Evolutionary conservation across 2,329 filamentous ascomycete genomes (phyloP), one percentile per base, ranked within the genome.

Genomic region (Talaromyces sp.): DNA sequence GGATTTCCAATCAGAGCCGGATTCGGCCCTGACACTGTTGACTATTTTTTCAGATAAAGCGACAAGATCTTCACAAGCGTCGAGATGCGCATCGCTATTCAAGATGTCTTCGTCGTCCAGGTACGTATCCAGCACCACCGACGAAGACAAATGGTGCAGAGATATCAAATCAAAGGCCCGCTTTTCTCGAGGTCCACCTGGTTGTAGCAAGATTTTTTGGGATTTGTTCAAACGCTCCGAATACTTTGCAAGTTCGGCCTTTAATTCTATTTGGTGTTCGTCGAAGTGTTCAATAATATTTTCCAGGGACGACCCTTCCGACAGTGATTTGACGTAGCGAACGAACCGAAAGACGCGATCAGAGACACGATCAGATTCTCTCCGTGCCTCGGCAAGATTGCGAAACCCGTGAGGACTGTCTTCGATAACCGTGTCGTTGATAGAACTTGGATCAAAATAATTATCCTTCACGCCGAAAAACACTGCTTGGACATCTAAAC

Each of bases 121-220:
- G n/a, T 56, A 58, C 10, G 57, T 65, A 16, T 66, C 63, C 40
- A 65, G 14, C 9, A 58, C n/a, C 10, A 65, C 40, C 0, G 52
- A 36, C 23, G 59, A 59, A 30, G 61, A 59, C 16, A 59, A 54
- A 4, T 62, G 56, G 31, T 67, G 63, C 7, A 68, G 34, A 34
- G 57, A 57, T 10, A 69, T 59, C 5, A 69, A n/a, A 23, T 65
- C 63, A 5, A 64, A 60, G 8, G 63, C 64, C 23, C 67, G 61
- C 52, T 60, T 47, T 16, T 62, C 59, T 51, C 64, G 64, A 3
- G 14, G 44, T 10, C 23, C 10, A 27, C 44, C 10, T 18, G 33
- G 30, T 12, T 12, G 8, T 10, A 8, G n/a, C 5, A 58, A 18
- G 4, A 23, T 18, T n/a, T 27, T 6, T 51, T 56, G 47, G 14